Evolutionary conservation across 1,284 basidiomycete species (phyloP).

Genomic region (Kalmanozyma brasiliensis): DNA sequence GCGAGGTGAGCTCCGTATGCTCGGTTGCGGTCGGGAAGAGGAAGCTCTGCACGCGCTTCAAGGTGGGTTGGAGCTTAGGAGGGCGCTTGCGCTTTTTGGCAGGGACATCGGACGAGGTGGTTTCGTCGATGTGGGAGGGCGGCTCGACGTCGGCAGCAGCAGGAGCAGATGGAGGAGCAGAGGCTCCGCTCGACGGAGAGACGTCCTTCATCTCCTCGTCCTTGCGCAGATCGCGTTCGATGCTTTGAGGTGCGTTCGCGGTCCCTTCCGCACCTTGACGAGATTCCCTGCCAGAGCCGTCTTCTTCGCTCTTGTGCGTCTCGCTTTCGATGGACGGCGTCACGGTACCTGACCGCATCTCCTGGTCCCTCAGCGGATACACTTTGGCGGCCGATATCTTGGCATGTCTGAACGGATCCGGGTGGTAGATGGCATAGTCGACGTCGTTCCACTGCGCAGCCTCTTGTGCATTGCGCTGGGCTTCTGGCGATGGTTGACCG

Average conservation of each 20-base stretch:
- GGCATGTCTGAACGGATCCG: background rate
- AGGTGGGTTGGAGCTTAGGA: background rate
- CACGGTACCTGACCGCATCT: too few relatives aligned
- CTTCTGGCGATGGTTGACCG: background rate
- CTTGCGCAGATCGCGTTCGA: too few relatives aligned
- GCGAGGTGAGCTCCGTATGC: background rate
- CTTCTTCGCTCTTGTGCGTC: too few relatives aligned
- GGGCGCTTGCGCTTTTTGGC: slow-evolving; percentile 17
- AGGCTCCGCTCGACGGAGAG: background rate
- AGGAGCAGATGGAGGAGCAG: background rate
- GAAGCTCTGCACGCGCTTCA: slow-evolving; percentile 1
- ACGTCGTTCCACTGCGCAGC: slow-evolving; percentile 1
- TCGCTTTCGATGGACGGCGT: too few relatives aligned
- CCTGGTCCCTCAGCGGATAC: background rate
- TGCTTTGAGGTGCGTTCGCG: too few relatives aligned
- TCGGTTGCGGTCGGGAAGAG: slow-evolving; percentile 4
- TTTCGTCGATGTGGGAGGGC: background rate
- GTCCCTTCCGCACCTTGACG: too few relatives aligned
- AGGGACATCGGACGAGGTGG: background rate
- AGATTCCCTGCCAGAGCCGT: too few relatives aligned
- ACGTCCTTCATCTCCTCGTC: slow-evolving; percentile 1
- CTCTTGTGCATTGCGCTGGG: slow-evolving; percentile 10
- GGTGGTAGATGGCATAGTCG: slow-evolving; percentile 11
- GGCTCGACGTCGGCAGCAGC: background rate
- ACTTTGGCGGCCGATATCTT: background rate